Evolutionary conservation across 352 stramenopile genomes (phyloP), one percentile per base, ranked within the genome.

Genomic region (Pelagophyceae sp.): DNA sequence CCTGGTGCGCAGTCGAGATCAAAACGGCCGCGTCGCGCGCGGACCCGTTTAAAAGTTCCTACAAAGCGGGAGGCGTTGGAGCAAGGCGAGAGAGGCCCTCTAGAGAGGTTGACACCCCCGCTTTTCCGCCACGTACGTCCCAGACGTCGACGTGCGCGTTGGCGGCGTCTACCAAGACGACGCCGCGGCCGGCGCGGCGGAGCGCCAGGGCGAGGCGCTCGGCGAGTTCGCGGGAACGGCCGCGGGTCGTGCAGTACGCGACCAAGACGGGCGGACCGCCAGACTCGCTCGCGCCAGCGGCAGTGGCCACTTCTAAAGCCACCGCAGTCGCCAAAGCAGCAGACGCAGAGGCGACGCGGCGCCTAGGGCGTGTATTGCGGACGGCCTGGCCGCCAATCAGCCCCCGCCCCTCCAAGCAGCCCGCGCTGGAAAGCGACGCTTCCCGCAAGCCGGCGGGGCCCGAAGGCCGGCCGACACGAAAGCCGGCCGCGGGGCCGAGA

Each of bases 211-310:
- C 5, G 29, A 71, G 33, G 15, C 61, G 61, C 3, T 3, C 3
- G 25, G 67, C 67, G 38, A 54, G 15, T 3, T 54, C 38, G 3
- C 67, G 67, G 35, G 67, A 50, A 11, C 17, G 19, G 27, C 67
- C 67, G 35, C 5, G 20, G 35, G 31, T 37, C 17, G 67, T 40
- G 11, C 15, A 33, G 67, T 58, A 74, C 17, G 58, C 67, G 35
- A 74, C 38, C 15, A 74, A 23, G 11, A 74, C 67, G 35, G 67
- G 61, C n/a, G n/a, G n/a, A n/a, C n/a, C n/a, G n/a, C n/a, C n/a
- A n/a, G n/a, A n/a, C n/a, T n/a, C n/a, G n/a, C n/a, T n/a, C n/a
- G n/a, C n/a, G n/a, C n/a, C n/a, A n/a, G n/a, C n/a, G n/a, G n/a
- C n/a, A n/a, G n/a, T n/a, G n/a, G n/a, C n/a, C n/a, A n/a, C n/a